Evolutionary conservation across 2,329 filamentous ascomycete species (phyloP).

Genomic region (Ceratocystiopsis sp.): DNA sequence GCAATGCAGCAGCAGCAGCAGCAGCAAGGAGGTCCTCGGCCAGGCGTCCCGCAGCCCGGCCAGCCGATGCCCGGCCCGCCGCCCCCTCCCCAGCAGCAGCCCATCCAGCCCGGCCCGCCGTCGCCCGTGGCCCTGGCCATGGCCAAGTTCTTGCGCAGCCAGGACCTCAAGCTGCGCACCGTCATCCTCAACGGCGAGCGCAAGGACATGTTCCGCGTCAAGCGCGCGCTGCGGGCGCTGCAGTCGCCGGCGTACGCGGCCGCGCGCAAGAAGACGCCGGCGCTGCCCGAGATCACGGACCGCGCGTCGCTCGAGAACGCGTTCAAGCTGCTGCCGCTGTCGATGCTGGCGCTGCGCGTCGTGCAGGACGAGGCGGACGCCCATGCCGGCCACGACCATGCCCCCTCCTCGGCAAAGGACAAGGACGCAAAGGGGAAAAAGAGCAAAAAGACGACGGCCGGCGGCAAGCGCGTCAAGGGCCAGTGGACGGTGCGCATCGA

Average conservation of each 20-base stretch:
- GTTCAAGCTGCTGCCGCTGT: slow-evolving; percentile 89
- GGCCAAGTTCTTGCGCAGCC: slow-evolving; percentile 68
- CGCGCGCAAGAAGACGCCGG: slow-evolving; percentile 74
- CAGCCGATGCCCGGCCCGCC: slow-evolving; percentile 17
- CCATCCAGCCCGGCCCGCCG: slow-evolving; percentile 61
- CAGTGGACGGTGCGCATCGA: slow-evolving; percentile 93
- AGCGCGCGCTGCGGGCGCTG: slow-evolving; percentile 82
- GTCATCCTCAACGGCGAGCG: slow-evolving; percentile 90
- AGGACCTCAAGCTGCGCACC: slow-evolving; percentile 77
- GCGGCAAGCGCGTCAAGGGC: slow-evolving; percentile 70
- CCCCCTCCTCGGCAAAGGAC: background rate
- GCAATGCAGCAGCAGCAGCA: slow-evolving; percentile 22
- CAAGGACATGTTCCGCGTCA: slow-evolving; percentile 98
- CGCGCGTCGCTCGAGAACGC: slow-evolving; percentile 71
- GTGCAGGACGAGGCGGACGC: slow-evolving; percentile 51
- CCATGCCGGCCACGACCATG: slow-evolving; percentile 55
- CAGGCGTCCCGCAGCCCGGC: slow-evolving; percentile 18
- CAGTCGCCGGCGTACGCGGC: slow-evolving; percentile 82
- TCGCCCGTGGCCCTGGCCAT: slow-evolving; percentile 80
- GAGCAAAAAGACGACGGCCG: slow-evolving; percentile 34
- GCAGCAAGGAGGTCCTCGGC: slow-evolving; percentile 8
- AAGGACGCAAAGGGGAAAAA: slow-evolving; percentile 13
- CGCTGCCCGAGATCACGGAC: slow-evolving; percentile 76
- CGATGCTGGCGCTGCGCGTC: slow-evolving; percentile 82
- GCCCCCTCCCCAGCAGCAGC: slow-evolving; percentile 31